These are phyloP conservation scores for Annulohypoxylon truncatum DNA, from an alignment of 2,329 filamentous ascomycete species.

Conservation along the genomic window DNA sequence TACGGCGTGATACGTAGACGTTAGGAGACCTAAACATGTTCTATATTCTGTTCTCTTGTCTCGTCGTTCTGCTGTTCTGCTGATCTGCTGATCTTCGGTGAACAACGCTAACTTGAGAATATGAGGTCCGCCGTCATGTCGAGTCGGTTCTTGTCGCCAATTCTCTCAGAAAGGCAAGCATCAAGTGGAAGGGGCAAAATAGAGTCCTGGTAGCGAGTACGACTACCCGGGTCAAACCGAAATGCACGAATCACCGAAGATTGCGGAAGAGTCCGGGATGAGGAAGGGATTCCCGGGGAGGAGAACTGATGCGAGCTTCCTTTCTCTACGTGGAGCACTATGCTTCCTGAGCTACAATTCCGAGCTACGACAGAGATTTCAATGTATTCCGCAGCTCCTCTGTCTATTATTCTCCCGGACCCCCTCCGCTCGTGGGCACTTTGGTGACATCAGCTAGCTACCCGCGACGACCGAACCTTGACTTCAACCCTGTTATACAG, in stretches of 20 bases:
- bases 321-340: slow-evolving; percentile 1
- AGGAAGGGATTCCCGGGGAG: not conserved
- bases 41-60: not conserved
- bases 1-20: not conserved
- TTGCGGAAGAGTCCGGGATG: slow-evolving; percentile 1
- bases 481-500: not conserved
- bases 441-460: not conserved
- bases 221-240: not conserved
- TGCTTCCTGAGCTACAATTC: not conserved
- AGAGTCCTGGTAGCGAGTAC: not conserved
- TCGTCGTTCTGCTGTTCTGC: too few species aligned
- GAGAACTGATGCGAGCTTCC: not conserved
- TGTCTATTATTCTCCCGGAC: not conserved
- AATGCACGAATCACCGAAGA: not conserved
- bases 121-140: not conserved
- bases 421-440: not conserved
- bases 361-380: not conserved
- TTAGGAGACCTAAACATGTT: not conserved
- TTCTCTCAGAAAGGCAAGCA: not conserved
- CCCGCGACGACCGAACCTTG: not conserved
- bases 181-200: not conserved
- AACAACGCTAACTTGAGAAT: not conserved
- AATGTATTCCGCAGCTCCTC: not conserved
- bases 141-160: not conserved
- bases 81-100: not conserved